Conservation (phyloP, 2,329 filamentous ascomycete genomes). For the Aphanocladium album region DNA sequence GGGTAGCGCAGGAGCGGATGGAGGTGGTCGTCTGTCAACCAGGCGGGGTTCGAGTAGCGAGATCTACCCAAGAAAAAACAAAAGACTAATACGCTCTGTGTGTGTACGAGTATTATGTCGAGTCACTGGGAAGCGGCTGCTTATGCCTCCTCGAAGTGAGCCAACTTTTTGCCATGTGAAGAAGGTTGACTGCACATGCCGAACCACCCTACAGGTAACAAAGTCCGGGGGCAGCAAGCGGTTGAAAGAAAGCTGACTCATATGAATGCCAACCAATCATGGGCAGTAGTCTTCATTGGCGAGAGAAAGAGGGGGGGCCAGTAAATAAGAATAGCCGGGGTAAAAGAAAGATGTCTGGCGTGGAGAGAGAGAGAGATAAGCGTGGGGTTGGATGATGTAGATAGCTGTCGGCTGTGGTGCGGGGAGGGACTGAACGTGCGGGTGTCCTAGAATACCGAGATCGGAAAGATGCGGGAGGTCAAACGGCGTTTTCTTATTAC, state of each 20-base stretch:
- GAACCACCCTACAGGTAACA: background rate
- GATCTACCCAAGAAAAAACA: background rate
- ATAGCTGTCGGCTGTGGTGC: background rate
- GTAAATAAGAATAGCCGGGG: slow-evolving; percentile 13
- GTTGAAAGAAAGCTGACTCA: background rate
- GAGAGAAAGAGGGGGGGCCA: background rate
- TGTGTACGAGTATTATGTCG: background rate
- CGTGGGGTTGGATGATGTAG: slow-evolving; percentile 6
- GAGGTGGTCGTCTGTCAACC: background rate
- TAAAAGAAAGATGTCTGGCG: background rate
- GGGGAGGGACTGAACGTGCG: background rate
- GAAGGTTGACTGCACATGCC: background rate
- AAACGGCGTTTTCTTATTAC: background rate
- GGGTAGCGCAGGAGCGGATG: background rate
- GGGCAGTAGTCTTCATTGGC: background rate
- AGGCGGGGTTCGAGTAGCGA: background rate
- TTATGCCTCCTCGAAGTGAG: background rate
- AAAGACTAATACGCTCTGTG: background rate
- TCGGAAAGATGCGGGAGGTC: slow-evolving; percentile 12
- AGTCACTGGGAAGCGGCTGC: background rate
- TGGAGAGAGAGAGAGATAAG: slow-evolving; percentile 1
- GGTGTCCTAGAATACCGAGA: slow-evolving; percentile 4
- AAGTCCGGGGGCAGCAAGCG: background rate
- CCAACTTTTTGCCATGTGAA: background rate
- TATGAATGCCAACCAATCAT: background rate